Evolutionary conservation across 176 grass and related monocot species (phyloP).

Genomic region (Alopecurus myosuroides): DNA sequence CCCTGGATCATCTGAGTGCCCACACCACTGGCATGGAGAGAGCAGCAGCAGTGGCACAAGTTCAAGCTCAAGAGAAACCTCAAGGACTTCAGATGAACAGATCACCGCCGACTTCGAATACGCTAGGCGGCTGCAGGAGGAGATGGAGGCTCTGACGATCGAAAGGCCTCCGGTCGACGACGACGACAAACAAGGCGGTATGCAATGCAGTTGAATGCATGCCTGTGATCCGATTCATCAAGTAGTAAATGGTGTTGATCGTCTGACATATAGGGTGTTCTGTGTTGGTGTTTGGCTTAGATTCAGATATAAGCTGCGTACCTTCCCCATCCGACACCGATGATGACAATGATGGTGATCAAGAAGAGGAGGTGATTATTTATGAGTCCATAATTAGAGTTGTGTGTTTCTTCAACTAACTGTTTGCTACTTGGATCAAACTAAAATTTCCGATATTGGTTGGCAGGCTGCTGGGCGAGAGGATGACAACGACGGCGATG

Average conservation of each 20-base stretch:
- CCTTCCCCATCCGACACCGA: constrained; percentile 49
- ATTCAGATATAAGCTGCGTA: constrained; percentile 48
- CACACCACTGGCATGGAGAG: constrained; percentile 31
- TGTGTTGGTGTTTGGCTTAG: not conserved
- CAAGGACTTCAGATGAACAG: constrained; percentile 28
- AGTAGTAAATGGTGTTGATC: not conserved
- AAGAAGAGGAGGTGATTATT: constrained; percentile 46
- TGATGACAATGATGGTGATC: constrained; percentile 10
- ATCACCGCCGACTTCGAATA: constrained; percentile 42
- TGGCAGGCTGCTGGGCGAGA: constrained; percentile 46
- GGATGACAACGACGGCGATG: constrained; percentile 8
- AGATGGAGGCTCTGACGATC: constrained; percentile 36
- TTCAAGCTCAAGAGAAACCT: not conserved
- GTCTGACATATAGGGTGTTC: not conserved
- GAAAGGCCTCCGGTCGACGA: not conserved
- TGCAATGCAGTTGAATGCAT: not conserved
- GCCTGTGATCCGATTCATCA: not conserved
- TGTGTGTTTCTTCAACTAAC: not conserved
- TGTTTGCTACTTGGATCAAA: not conserved
- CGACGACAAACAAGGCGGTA: constrained; percentile 32
- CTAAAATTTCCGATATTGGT: constrained; percentile 1
- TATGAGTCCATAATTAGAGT: not conserved
- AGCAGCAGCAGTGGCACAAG: constrained; percentile 8
- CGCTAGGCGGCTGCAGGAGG: constrained; percentile 56
- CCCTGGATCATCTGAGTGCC: not conserved